phyloP scores from a whole-genome alignment of 768 basidiomycete species.

The Pholiota conissans region DNA sequence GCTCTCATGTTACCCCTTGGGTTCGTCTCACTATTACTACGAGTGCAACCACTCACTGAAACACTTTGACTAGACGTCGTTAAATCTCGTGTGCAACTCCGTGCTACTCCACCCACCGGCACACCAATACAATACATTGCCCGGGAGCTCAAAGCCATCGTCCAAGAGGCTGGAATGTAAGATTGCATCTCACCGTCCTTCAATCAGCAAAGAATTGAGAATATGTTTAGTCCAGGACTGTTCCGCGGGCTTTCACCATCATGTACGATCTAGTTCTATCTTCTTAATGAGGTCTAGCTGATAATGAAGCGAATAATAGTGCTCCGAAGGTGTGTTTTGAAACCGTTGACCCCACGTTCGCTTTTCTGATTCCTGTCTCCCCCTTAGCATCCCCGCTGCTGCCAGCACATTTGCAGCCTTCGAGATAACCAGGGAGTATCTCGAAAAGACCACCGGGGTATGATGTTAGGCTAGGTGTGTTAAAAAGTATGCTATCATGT shows the following conservation, averaged over 20 bases:
- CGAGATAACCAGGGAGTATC: slow-evolving; percentile 56
- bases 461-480: no score
- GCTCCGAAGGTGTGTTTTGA: slow-evolving; percentile 65
- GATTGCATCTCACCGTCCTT: slow-evolving; percentile 24
- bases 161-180: slow-evolving; percentile 74
- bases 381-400: slow-evolving; percentile 80
- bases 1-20: slow-evolving; percentile 90
- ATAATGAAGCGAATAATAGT: slow-evolving; percentile 35
- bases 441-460: slow-evolving; percentile 1
- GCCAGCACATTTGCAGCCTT: slow-evolving; percentile 90
- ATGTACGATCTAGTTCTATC: slow-evolving; percentile 47
- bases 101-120: slow-evolving; percentile 68
- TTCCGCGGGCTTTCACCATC: slow-evolving; percentile 79
- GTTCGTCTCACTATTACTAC: no score
- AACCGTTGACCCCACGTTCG: neutral
- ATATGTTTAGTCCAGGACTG: slow-evolving; percentile 52
- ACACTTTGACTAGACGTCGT: slow-evolving; percentile 81
- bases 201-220: neutral
- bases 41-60: neutral
- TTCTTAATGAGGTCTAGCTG: neutral
- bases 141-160: slow-evolving; percentile 62
- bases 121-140: slow-evolving; percentile 78
- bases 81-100: slow-evolving; percentile 88
- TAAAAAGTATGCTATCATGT: no score
- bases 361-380: neutral